Base-by-base conservation (phyloP, 352 stramenopile species). In the Stephanocyclus meneghinianus region DNA sequence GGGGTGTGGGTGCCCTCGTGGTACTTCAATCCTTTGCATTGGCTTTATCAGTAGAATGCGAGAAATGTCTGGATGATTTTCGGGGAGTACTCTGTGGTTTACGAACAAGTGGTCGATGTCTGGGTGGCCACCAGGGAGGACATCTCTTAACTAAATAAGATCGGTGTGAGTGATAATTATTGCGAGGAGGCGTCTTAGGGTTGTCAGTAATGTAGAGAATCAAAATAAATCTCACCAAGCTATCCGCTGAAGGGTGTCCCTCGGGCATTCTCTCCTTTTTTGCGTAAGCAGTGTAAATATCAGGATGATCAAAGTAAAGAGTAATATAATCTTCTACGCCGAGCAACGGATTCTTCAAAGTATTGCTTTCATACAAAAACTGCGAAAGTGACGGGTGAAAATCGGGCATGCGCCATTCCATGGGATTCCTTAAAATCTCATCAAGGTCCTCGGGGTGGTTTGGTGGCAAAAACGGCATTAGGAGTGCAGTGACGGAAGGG, bases 21-120 rank as follows among this genome's bases (percentile, higher is more conserved):
- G 42, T 16, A 74, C 66, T 57, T 21, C 16, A 29, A 71, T 47
- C 3, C n/a, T 11, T 70, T 60, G 30, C 10, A 61, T 68, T 45
- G 30, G 44, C 15, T 50, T 18, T 7, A 53, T 60, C 29, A 50
- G 56, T 48, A 69, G 3, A 30, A 69, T 56, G n/a, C 64, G 55
- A 16, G 55, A 64, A 45, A 78, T 53, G 18, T 78, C 71, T 21
- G 53, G 62, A 40, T 72, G 61, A 60, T 56, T 71, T 44, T 37
- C 15, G 1, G 70, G 71, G 11, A 73, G 42, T 8, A 65, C 50
- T 57, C 29, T 48, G 48, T 65, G 18, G 37, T 72, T 48, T 44
- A 60, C 40, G 21, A 78, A 78, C 48, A 78, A 65, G 29, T 67
- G 47, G 48, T 73, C 71, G 47, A 73, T 59, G 37, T 78, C 30